Percentiles rank a stretch among this genome's conserved stretches.
Evolutionary conservation across 1,284 basidiomycete species (phyloP).

Genomic region (Rhodofomes roseus): DNA sequence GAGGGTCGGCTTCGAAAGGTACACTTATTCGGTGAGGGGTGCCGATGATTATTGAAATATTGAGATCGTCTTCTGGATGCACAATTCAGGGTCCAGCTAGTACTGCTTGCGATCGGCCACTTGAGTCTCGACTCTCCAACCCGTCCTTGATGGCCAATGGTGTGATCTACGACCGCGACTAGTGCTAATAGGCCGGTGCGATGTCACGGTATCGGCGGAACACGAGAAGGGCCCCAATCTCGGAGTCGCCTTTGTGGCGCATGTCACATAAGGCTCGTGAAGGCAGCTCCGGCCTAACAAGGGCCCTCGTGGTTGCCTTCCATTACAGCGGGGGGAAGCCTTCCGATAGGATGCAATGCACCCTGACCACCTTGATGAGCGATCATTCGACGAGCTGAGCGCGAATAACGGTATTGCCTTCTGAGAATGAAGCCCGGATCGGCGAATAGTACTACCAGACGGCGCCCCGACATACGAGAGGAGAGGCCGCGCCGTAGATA

Average conservation of each 20-base stretch:
- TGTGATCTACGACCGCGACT: not conserved
- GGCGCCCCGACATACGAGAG: too few species aligned
- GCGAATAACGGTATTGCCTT: too few species aligned
- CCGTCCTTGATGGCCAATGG: too few species aligned
- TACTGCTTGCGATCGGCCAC: not conserved
- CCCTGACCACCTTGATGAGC: not conserved
- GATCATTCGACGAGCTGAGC: too few species aligned
- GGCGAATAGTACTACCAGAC: too few species aligned
- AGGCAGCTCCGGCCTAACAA: not conserved
- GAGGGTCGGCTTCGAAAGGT: not conserved
- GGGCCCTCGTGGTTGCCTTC: too few species aligned
- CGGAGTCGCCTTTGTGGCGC: conserved; percentile 2
- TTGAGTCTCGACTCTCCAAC: not conserved
- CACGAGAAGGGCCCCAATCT: too few species aligned
- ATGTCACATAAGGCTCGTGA: not conserved
- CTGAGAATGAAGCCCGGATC: too few species aligned
- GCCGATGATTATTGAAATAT: not conserved
- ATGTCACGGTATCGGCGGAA: not conserved
- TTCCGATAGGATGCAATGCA: not conserved
- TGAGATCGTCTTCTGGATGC: not conserved
- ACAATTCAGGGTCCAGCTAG: not conserved
- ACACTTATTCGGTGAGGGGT: not conserved
- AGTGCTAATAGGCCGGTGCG: not conserved
- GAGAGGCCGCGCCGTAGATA: too few species aligned
- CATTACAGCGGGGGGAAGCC: too few species aligned